Percentiles rank a stretch among this genome's conserved stretches.
Evolutionary conservation across 805 yeast species (phyloP).

Genomic region (Suhomyces vadensis): DNA sequence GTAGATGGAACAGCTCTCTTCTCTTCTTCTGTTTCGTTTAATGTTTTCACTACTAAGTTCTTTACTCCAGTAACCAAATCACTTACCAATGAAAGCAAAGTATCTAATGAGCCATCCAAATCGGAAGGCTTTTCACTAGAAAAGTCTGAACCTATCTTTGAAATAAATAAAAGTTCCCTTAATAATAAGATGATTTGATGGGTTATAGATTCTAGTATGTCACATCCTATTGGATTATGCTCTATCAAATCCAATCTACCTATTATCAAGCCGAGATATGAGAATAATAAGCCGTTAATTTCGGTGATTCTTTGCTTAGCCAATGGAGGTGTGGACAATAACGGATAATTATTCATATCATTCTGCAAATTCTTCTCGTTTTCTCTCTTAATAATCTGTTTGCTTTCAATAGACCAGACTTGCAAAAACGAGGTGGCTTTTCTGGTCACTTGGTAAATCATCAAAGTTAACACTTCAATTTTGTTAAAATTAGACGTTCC

Average conservation of each 20-base stretch:
- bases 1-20: constrained; percentile 16
- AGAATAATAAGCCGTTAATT: constrained; percentile 56
- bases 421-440: constrained; percentile 65
- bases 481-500: constrained; percentile 59
- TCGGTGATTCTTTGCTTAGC: constrained; percentile 66
- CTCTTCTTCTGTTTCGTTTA: constrained; percentile 41
- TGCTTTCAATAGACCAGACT: constrained; percentile 70
- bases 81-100: constrained; percentile 58
- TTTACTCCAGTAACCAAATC: constrained; percentile 67
- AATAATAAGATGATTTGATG: constrained; percentile 68
- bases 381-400: constrained; percentile 41
- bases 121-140: constrained; percentile 40
- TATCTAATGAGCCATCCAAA: constrained; percentile 54
- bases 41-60: constrained; percentile 56
- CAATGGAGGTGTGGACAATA: constrained; percentile 54
- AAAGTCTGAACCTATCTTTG: constrained; percentile 49
- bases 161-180: constrained; percentile 62
- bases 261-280: constrained; percentile 63
- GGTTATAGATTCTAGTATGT: constrained; percentile 60
- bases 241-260: constrained; percentile 82
- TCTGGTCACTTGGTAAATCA: constrained; percentile 67
- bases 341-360: constrained; percentile 45
- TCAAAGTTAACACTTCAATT: constrained; percentile 59
- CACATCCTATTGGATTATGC: constrained; percentile 69
- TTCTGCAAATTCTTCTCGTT: constrained; percentile 34